phyloP scores from a whole-genome alignment of 352 stramenopile species.

The Thalassiosira sp. region DNA sequence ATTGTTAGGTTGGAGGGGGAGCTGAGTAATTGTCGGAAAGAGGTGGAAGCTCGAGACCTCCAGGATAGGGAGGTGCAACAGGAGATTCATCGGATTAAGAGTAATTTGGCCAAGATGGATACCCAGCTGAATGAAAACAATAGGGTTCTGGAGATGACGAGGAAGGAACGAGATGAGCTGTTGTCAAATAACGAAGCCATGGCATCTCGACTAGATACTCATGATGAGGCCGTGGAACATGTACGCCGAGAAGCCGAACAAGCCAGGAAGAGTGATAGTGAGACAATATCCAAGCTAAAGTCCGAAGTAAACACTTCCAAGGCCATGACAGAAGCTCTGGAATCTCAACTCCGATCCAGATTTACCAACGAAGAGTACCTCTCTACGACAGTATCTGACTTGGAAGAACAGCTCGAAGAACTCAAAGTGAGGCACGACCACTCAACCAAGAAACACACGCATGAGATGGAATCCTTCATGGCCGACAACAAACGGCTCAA shows the following conservation, averaged over 20 bases:
- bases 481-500: conserved; percentile 56
- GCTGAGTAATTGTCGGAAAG: conserved; percentile 42
- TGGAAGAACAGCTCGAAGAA: conserved; percentile 58
- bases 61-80: conserved; percentile 21
- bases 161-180: conserved; percentile 54
- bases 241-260: conserved; percentile 34
- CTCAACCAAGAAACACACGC: conserved; percentile 43
- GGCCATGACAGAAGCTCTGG: conserved; percentile 63
- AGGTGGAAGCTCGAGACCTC: conserved; percentile 45
- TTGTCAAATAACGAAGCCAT: conserved; percentile 45
- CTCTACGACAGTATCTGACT: conserved; percentile 47
- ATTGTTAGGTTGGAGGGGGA: conserved; percentile 63
- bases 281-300: conserved; percentile 54
- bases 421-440: conserved; percentile 47
- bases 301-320: conserved; percentile 59
- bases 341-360: conserved; percentile 57
- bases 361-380: conserved; percentile 69
- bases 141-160: conserved; percentile 43
- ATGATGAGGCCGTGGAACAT: conserved; percentile 43
- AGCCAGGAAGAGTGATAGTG: conserved; percentile 32
- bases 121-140: conserved; percentile 37
- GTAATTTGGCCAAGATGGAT: conserved; percentile 41
- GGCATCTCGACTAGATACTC: conserved; percentile 31
- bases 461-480: conserved; percentile 50
- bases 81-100: conserved; percentile 37